Evolutionary conservation across 2,329 filamentous ascomycete species (phyloP).

Genomic region (Pseudogymnoascus sp.): DNA sequence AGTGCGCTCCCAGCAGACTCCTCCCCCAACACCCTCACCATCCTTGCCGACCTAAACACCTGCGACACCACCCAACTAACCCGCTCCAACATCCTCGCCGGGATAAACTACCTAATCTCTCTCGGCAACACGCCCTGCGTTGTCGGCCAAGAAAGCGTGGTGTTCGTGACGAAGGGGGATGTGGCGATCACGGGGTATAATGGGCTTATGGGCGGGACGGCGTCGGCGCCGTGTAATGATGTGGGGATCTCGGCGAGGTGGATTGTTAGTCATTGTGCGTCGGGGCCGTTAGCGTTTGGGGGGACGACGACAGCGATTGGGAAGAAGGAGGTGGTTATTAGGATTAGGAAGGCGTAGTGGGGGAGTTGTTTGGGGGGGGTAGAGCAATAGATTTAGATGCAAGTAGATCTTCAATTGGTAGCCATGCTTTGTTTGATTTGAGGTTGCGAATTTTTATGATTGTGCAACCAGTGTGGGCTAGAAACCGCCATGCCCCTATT

Average conservation of each 20-base stretch:
- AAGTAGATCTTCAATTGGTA: not conserved
- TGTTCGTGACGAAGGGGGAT: not conserved
- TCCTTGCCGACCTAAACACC: not conserved
- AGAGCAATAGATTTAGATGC: not conserved
- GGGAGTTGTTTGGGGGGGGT: not conserved
- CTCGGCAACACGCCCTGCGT: not conserved
- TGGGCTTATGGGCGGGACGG: not conserved
- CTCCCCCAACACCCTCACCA: not conserved
- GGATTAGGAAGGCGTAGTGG: not conserved
- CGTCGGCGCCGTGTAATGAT: not conserved
- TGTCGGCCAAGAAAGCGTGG: not conserved
- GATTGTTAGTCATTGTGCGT: not conserved
- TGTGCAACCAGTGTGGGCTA: not conserved
- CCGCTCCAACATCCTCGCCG: not conserved
- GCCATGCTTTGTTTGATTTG: not conserved
- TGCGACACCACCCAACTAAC: not conserved
- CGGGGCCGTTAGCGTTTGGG: not conserved
- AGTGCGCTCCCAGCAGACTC: not conserved
- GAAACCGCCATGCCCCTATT: not conserved
- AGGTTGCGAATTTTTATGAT: not conserved
- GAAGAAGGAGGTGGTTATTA: not conserved
- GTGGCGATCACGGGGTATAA: not conserved
- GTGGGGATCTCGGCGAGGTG: not conserved
- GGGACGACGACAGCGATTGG: not conserved
- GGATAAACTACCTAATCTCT: not conserved